Evolutionary conservation across 1,284 basidiomycete species (phyloP), one percentile per base, ranked within the genome.

Genomic region (Neonothopanus nambi): DNA sequence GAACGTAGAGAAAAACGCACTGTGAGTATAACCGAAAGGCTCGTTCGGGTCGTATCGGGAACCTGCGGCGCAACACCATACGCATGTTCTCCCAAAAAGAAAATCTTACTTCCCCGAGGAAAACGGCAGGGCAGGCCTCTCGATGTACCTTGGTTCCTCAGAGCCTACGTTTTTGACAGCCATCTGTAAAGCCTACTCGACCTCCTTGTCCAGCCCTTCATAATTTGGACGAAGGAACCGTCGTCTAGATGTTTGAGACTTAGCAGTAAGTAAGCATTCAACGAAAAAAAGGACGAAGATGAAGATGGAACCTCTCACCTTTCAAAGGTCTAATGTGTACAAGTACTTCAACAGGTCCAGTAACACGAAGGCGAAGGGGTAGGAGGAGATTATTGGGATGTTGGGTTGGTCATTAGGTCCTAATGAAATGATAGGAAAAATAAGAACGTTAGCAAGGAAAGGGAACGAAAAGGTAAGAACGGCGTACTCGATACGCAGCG

Each of bases 41-140:
- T 77, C 7, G 80, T 78, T 6, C 87, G 78, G 0, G 80, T 80
- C 0, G 93, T 91, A 0, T 72, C 79, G 28, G 83, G 79, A 8
- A 99, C 93, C 64, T 94, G 91, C 0, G 94, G 94, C 5, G 97
- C 94, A 3, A 91, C 87, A n/a, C 97, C 97, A 66, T 97, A 99
- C 0, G 90, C 91, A 63, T 93, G 87, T 59, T 90, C 86, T 18
- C 95, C 95, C 5, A n/a, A n/a, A n/a, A n/a, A n/a, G n/a, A n/a
- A n/a, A n/a, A n/a, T n/a, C n/a, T n/a, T n/a, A n/a, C n/a, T n/a
- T n/a, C n/a, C n/a, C n/a, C n/a, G n/a, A n/a, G n/a, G n/a, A n/a
- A n/a, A n/a, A n/a, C n/a, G n/a, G 85, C 2, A 92, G 89, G 0
- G 96, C 84, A 6, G 84, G 84, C 64, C 84, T 78, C 70, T 93